phyloP scores from a whole-genome alignment of 148 eudicot species.

The Chenopodium quinoa region DNA sequence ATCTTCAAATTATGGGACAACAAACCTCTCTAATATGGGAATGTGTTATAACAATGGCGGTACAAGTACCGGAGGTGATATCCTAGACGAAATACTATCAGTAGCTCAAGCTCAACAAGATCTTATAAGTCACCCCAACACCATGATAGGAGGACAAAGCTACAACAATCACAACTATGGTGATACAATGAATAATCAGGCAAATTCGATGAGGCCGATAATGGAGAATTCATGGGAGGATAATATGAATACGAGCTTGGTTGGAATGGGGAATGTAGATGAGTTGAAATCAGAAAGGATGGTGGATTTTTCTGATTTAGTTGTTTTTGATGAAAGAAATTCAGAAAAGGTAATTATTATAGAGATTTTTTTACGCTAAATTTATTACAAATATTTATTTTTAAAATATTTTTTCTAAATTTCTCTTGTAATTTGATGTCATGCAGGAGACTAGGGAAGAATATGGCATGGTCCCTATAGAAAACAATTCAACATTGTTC shows the following conservation, averaged over 20 bases:
- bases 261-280: constrained; percentile 37
- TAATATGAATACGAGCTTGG: constrained; percentile 26
- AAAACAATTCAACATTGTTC: constrained; percentile 39
- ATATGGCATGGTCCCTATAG: constrained; percentile 50
- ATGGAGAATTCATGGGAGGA: constrained; percentile 35
- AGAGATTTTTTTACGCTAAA: too few relatives aligned
- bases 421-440: constrained; percentile 4
- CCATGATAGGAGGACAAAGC: constrained; percentile 7
- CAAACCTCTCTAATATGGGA: constrained; percentile 19
- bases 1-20: constrained; percentile 37
- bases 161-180: neutral
- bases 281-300: constrained; percentile 40
- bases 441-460: constrained; percentile 41
- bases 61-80: constrained; percentile 36
- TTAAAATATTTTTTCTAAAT: neutral
- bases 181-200: constrained; percentile 6
- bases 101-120: constrained; percentile 70
- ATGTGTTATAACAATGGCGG: constrained; percentile 28
- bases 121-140: constrained; percentile 33
- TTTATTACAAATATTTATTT: too few relatives aligned
- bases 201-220: constrained; percentile 27
- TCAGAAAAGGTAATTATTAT: constrained; percentile 47
- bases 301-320: constrained; percentile 69
- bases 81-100: constrained; percentile 59
- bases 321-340: constrained; percentile 54